These are phyloP conservation scores for Citrullus amarus DNA, from an alignment of 306 rosid species.

Conservation along the genomic window DNA sequence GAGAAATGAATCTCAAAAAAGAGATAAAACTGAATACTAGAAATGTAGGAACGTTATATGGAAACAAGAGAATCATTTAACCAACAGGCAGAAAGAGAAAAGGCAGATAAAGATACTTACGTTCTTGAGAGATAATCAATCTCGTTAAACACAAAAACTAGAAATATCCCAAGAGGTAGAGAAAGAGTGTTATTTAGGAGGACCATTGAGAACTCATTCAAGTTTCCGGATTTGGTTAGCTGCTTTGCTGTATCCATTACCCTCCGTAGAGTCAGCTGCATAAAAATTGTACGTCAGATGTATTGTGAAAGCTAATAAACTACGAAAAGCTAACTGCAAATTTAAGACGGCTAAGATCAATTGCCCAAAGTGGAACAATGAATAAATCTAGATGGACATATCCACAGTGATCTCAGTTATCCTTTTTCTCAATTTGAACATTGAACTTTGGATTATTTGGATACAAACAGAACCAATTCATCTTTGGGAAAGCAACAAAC, in stretches of 20 bases:
- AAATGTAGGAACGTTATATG: not conserved
- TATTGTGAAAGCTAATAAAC: conserved; percentile 5
- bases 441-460: not conserved
- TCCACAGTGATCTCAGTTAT: not conserved
- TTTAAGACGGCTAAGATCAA: not conserved
- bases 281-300: conserved; percentile 20
- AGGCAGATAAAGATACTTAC: conserved; percentile 36
- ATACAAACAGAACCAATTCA: not conserved
- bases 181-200: conserved; percentile 89
- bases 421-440: not conserved
- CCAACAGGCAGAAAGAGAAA: not conserved
- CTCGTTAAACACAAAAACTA: conserved; percentile 65
- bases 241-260: conserved; percentile 97
- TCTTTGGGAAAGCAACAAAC: not conserved
- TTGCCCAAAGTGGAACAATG: not conserved
- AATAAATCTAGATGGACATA: not conserved
- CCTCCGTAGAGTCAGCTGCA: conserved; percentile 80
- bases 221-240: conserved; percentile 70
- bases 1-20: not conserved
- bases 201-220: conserved; percentile 97
- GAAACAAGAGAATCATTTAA: not conserved
- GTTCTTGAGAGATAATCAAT: conserved; percentile 76
- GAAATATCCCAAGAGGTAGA: conserved; percentile 76
- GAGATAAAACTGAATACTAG: not conserved
- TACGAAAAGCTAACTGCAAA: not conserved